phyloP scores from a whole-genome alignment of 257 asterid species.

The Solanum piurae region DNA sequence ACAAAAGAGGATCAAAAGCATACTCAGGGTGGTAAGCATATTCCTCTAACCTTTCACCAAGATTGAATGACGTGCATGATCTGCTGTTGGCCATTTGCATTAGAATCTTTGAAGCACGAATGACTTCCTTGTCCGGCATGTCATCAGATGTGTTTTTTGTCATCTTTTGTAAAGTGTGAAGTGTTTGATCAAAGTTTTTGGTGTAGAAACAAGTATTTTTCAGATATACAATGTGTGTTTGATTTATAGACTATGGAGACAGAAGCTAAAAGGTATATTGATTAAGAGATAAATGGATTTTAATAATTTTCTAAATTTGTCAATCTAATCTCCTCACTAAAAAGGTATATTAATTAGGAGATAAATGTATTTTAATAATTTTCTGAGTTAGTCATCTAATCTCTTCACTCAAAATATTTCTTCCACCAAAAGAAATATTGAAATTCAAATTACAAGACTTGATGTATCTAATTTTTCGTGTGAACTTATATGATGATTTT shows the following conservation, averaged over 20 bases:
- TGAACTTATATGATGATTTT: too few relatives aligned
- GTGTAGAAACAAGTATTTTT: background rate
- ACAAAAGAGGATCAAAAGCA: too few relatives aligned
- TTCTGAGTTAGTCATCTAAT: background rate
- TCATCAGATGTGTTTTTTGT: background rate
- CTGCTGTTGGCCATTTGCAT: background rate
- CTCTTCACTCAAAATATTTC: background rate
- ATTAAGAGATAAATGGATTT: too few relatives aligned
- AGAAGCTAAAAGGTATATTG: background rate
- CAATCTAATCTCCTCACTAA: background rate
- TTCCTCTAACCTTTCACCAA: too few relatives aligned
- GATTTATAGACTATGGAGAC: background rate
- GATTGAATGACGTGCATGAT: too few relatives aligned
- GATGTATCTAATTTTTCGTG: too few relatives aligned
- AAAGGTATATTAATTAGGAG: background rate
- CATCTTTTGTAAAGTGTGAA: background rate
- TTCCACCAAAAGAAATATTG: background rate
- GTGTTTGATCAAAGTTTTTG: too few relatives aligned
- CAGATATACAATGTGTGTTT: background rate
- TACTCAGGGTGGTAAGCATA: too few relatives aligned
- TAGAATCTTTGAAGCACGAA: background rate
- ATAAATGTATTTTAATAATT: background rate
- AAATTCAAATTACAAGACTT: too few relatives aligned
- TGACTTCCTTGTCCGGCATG: background rate
- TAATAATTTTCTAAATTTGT: too few relatives aligned